phyloP scores from a whole-genome alignment of 2,329 filamentous ascomycete genomes.

The Furcasterigmium furcatum region DNA sequence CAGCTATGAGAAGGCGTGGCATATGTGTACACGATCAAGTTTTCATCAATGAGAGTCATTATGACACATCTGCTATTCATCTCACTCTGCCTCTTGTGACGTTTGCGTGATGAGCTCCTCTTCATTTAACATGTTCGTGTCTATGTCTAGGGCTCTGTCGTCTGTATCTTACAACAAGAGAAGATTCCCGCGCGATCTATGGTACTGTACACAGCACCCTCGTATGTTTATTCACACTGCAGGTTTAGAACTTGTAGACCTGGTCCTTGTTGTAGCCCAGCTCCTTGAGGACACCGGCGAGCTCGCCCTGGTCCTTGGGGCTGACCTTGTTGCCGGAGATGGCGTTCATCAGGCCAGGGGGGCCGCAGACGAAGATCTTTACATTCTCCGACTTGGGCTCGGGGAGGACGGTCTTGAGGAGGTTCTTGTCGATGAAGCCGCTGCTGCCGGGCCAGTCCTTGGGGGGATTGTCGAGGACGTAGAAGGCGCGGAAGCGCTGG shows the following conservation, averaged over 20 bases:
- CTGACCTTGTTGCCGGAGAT: slow-evolving; percentile 87
- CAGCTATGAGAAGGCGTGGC: no score
- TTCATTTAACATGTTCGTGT: no score
- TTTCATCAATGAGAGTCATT: no score
- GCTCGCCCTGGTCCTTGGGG: slow-evolving; percentile 91
- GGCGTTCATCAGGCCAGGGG: slow-evolving; percentile 89
- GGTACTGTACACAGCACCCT: no score
- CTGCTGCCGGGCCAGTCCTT: slow-evolving; percentile 73
- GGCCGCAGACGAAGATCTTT: slow-evolving; percentile 96
- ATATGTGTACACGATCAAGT: no score
- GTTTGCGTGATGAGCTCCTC: no score
- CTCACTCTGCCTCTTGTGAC: no score
- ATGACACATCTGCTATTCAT: no score
- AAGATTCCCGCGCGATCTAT: not conserved
- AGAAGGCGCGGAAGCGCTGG: slow-evolving; percentile 92
- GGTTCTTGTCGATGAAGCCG: slow-evolving; percentile 84
- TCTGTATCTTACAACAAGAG: slow-evolving; percentile 9
- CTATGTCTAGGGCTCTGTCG: slow-evolving; percentile 10
- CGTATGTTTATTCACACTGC: not conserved
- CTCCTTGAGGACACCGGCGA: slow-evolving; percentile 77
- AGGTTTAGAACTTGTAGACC: slow-evolving; percentile 86
- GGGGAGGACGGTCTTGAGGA: slow-evolving; percentile 91
- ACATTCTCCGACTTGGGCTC: slow-evolving; percentile 89
- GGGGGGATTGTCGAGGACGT: slow-evolving; percentile 82
- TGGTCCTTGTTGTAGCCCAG: slow-evolving; percentile 70